These are phyloP conservation scores for Protea cynaroides DNA, from an alignment of 164 flowering plant genomes.

Conservation along the genomic window DNA sequence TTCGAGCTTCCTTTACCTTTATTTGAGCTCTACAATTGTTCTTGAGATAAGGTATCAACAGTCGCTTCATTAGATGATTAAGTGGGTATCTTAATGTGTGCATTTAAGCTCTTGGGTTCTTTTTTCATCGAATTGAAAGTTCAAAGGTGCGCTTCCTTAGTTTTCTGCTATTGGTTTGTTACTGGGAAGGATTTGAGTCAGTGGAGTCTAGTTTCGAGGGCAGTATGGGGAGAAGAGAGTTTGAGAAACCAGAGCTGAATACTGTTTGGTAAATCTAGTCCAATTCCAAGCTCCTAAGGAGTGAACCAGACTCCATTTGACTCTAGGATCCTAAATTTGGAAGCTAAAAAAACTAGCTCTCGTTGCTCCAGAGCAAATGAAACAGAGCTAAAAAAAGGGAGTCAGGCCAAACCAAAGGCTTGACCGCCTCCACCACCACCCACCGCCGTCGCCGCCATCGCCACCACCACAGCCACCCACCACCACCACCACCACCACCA, in stretches of 20 bases:
- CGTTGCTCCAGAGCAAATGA: too few relatives aligned
- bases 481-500: too few relatives aligned
- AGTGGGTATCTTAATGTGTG: conserved; percentile 1
- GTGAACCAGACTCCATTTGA: too few relatives aligned
- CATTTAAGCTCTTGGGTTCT: conserved; percentile 5
- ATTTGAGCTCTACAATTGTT: conserved; percentile 1
- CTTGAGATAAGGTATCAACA: conserved; percentile 1
- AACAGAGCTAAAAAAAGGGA: too few relatives aligned
- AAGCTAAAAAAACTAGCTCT: too few relatives aligned
- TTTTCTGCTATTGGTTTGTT: neutral
- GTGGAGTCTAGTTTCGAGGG: conserved; percentile 59
- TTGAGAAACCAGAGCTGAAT: conserved; percentile 43
- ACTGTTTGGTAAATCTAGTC: too few relatives aligned
- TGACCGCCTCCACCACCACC: too few relatives aligned
- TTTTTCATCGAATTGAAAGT: neutral
- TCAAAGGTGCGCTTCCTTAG: neutral
- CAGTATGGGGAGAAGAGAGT: conserved; percentile 48
- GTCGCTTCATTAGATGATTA: conserved; percentile 2
- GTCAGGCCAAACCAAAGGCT: too few relatives aligned
- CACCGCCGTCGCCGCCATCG: too few relatives aligned
- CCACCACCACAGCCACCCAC: too few relatives aligned
- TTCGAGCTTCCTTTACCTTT: neutral
- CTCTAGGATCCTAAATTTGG: too few relatives aligned
- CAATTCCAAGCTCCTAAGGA: too few relatives aligned
- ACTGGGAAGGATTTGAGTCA: conserved; percentile 65